Base-by-base conservation (phyloP, 2,329 filamentous ascomycete species). In the Cordyceps fumosorosea region DNA sequence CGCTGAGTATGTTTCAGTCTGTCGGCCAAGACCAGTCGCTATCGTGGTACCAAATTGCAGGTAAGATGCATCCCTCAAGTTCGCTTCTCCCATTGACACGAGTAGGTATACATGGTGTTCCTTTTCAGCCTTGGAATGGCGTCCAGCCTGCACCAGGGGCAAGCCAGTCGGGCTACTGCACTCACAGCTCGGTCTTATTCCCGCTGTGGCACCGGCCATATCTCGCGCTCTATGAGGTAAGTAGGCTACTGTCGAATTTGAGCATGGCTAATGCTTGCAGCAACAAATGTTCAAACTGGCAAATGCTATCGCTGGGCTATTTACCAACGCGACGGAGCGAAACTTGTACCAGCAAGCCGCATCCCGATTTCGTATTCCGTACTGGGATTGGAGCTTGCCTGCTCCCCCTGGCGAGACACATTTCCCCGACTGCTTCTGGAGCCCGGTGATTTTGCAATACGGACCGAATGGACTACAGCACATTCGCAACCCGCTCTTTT, bases 131-230 rank as follows among this genome's bases (percentile, higher is more conserved):
- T 14, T 86, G 83, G 81, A 81, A 79, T 34, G 79, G 76, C 40
- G 83, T 85, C 24, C 68, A 75, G 55, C 76, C 80, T 60, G 76
- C 75, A 1, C 69, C 78, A 2, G 84, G 83, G 1, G 83, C 81
- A 63, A 77, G 80, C 62, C 75, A 79, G 45, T 78, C 81, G 18
- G 91, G 90, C 56, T 96, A 92, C 72, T 96, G 91, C 72, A 84
- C 84, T 16, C 91, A 96, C 74, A 83, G 81, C 26, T 89, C 89
- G 1, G 84, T 88, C 47, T 77, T 95, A 18, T 95, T 96, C 71
- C 84, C 88, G 45, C 82, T 87, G 45, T 96, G 91, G 91, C 91
- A 96, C 78, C 84, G 91, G 56, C 89, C 90, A 1, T 96, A 93
- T 73, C 78, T 95, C 63, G 81, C 80, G 34, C 72, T 85, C 56